Conservation (phyloP, 208 protist species). For the Vickermania spadyakhi region DNA sequence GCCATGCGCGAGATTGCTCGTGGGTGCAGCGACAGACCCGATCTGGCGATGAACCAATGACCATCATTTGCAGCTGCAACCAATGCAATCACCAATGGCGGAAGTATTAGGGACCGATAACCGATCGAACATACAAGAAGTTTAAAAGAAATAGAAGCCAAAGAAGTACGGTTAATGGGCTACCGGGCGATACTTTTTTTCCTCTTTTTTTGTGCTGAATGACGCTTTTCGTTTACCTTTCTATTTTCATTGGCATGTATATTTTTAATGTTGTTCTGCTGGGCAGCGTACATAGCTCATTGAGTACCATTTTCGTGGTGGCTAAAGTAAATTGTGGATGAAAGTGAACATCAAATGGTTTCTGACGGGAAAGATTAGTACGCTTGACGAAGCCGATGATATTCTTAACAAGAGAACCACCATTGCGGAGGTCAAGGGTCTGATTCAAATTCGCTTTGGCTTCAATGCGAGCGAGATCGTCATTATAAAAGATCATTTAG, state of each 20-base stretch:
- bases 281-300: background rate
- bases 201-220: too few relatives aligned
- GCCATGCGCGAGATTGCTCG: slow-evolving; percentile 72
- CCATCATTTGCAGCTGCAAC: slow-evolving; percentile 93
- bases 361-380: slow-evolving; percentile 43
- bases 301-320: background rate
- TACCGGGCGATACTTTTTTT: too few relatives aligned
- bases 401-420: slow-evolving; percentile 55
- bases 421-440: slow-evolving; percentile 72
- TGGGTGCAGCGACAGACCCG: slow-evolving; percentile 95
- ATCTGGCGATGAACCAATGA: slow-evolving; percentile 97
- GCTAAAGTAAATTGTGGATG: slow-evolving; percentile 21
- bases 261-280: slow-evolving; percentile 7
- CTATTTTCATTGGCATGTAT: slow-evolving; percentile 4
- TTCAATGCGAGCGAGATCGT: slow-evolving; percentile 51
- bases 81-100: slow-evolving; percentile 80
- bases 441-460: slow-evolving; percentile 79
- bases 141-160: too few relatives aligned
- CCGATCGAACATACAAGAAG: too few relatives aligned
- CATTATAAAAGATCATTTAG: slow-evolving; percentile 36
- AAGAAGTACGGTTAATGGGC: too few relatives aligned
- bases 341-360: slow-evolving; percentile 59
- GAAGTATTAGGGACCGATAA: slow-evolving; percentile 38
- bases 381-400: slow-evolving; percentile 47
- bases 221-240: too few relatives aligned